A percentile compares a stretch with the other conserved stretches of the same genome.
Conservation (phyloP, 2,329 filamentous ascomycete genomes). For the Fulvia fulva region DNA sequence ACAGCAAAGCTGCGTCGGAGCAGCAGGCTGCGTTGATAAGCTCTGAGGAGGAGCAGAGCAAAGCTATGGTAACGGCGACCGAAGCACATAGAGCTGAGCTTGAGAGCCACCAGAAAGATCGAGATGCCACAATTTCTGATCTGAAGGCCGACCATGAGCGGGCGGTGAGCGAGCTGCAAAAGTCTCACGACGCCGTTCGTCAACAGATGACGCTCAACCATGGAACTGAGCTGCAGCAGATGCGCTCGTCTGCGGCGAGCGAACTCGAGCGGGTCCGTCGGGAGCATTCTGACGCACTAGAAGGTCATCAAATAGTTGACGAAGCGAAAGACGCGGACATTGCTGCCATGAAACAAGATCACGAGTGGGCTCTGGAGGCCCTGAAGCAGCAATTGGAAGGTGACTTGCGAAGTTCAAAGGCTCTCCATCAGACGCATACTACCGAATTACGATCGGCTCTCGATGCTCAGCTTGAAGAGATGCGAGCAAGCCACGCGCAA, state of each 20-base stretch:
- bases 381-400: not conserved
- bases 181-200: no score
- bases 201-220: slow-evolving; percentile 3
- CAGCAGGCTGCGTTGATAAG: not conserved
- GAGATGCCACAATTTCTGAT: no score
- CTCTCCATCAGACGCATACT: not conserved
- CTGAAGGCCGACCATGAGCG: not conserved
- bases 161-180: slow-evolving; percentile 5
- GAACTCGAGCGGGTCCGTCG: not conserved
- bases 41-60: not conserved
- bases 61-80: no score
- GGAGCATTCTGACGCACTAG: not conserved
- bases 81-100: no score
- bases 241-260: not conserved
- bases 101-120: no score
- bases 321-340: slow-evolving; percentile 1
- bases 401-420: not conserved
- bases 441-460: not conserved
- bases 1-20: not conserved
- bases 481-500: slow-evolving; percentile 14
- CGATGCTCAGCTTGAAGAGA: slow-evolving; percentile 4
- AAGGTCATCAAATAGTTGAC: slow-evolving; percentile 4
- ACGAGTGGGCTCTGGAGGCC: not conserved
- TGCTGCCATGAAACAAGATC: slow-evolving; percentile 6
- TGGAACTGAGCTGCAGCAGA: slow-evolving; percentile 2